Conservation (phyloP, 2,329 filamentous ascomycete species). For the Paracamarosporium sp. region DNA sequence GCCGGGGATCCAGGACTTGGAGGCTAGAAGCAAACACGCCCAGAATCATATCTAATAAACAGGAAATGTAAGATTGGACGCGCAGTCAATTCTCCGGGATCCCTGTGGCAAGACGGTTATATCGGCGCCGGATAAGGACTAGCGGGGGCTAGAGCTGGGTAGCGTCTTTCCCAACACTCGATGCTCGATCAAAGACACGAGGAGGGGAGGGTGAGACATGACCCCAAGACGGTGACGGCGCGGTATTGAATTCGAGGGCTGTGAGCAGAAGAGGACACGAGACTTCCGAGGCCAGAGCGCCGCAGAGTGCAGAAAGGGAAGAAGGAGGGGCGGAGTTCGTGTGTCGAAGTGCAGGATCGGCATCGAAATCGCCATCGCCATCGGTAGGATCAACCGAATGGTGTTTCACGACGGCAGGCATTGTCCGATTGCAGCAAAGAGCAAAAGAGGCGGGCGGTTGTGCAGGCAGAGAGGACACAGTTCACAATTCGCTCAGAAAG, state of each 20-base stretch:
- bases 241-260: neutral
- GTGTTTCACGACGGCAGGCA: constrained; percentile 2
- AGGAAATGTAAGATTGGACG: constrained; percentile 3
- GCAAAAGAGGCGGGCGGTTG: neutral
- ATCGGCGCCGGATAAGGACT: neutral
- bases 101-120: neutral
- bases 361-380: neutral
- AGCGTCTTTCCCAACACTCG: neutral
- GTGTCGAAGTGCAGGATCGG: neutral
- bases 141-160: neutral
- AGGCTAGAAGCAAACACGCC: neutral
- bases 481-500: neutral
- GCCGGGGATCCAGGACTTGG: neutral
- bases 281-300: neutral
- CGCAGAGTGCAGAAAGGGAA: neutral
- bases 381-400: neutral
- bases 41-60: neutral
- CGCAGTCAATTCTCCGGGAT: neutral
- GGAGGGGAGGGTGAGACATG: neutral
- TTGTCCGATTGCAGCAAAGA: neutral
- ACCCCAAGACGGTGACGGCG: no score
- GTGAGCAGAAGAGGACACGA: neutral
- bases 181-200: neutral
- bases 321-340: neutral
- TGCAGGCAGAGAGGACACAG: neutral